Base-by-base conservation (phyloP, 176 grass and related monocot species). In the Juncus effusus region DNA sequence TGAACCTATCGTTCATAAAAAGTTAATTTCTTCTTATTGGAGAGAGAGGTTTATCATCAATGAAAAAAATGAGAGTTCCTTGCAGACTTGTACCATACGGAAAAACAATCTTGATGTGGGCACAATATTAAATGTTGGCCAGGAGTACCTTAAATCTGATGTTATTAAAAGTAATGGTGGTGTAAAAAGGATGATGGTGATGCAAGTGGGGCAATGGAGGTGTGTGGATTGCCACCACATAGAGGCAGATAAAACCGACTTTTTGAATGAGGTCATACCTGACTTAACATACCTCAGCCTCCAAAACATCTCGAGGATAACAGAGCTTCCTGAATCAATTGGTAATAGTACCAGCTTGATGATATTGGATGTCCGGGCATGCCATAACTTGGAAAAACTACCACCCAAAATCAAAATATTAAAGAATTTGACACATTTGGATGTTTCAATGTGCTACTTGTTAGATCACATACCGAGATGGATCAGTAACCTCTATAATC, bases 341-440 rank as follows among this genome's bases (percentile, higher is more conserved):
- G 74, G 58, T 35, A 62, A 62, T 12, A 69, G 80, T 69, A 60
- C 59, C 63, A 79, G 78, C 65, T 79, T 95, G 49, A 77, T 39
- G 42, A 83, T 88, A 36, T 47, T 95, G 12, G 90, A 95, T 51
- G 73, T 95, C 67, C 79, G 84, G 65, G 79, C 90, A 52, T 95
- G 90, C 78, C 90, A 95, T 68, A 95, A 95, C 65, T 76, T 95
- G 51, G 90, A 89, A 73, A 83, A 72, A 60, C 49, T 95, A 39
- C 64, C 73, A 15, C 9, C 7, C 9, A 66, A 40, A 4, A 69
- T 95, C 56, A 74, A 54, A 0, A 77, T 61, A 40, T 45, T 82
- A 50, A 51, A 76, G 19, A 89, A 78, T 66, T 62, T 95, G 40
- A 72, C 82, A 38, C 82, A 85, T 60, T 77, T 89, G 41, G 90